Conservation (phyloP, 805 yeast species). For the Zygosaccharomyces lentus region DNA sequence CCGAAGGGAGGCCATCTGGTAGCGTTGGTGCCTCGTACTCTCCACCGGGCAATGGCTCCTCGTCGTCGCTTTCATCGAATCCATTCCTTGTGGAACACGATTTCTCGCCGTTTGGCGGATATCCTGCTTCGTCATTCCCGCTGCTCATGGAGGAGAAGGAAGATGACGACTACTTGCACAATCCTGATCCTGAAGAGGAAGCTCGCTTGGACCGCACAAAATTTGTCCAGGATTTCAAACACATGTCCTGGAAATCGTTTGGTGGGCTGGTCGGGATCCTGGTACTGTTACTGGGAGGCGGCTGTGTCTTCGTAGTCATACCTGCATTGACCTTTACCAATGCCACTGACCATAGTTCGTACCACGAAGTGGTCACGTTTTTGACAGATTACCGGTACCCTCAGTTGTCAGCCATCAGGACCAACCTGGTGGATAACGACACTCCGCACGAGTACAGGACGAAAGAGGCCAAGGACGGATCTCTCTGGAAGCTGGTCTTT, state of each 20-base stretch:
- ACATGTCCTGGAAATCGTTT: slow-evolving; percentile 58
- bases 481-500: slow-evolving; percentile 71
- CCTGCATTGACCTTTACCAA: slow-evolving; percentile 87
- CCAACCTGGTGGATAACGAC: slow-evolving; percentile 55
- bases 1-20: neutral
- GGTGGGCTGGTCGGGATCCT: slow-evolving; percentile 62
- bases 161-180: slow-evolving; percentile 90
- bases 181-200: slow-evolving; percentile 93
- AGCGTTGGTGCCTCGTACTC: slow-evolving; percentile 19
- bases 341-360: slow-evolving; percentile 36
- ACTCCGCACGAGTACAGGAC: slow-evolving; percentile 50
- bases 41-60: slow-evolving; percentile 25
- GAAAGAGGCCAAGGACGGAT: slow-evolving; percentile 55
- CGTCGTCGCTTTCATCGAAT: slow-evolving; percentile 31
- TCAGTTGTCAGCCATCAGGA: slow-evolving; percentile 47
- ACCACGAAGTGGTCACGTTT: slow-evolving; percentile 33
- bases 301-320: slow-evolving; percentile 66
- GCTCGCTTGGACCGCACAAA: slow-evolving; percentile 76
- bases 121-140: slow-evolving; percentile 91
- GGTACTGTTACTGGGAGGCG: slow-evolving; percentile 53
- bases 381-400: slow-evolving; percentile 51
- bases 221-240: slow-evolving; percentile 57
- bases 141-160: slow-evolving; percentile 88
- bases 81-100: slow-evolving; percentile 55
- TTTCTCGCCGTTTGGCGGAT: slow-evolving; percentile 92